Percentiles rank a stretch among this genome's conserved stretches.
Evolutionary conservation across 164 flowering plant genomes (phyloP).

Genomic region (Euptelea pleiosperma): DNA sequence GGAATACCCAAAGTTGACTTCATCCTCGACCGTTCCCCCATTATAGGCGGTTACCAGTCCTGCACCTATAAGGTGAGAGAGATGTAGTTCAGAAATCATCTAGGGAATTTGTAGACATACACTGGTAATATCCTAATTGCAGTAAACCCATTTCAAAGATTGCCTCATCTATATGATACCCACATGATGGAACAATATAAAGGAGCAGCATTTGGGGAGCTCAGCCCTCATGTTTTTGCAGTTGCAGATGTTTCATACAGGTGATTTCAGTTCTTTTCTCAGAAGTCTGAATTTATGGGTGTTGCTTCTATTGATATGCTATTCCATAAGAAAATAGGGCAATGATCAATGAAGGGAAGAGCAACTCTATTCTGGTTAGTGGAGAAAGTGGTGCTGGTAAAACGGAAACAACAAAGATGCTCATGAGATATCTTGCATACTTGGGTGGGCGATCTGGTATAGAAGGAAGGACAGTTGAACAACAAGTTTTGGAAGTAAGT

Average conservation of each 20-base stretch:
- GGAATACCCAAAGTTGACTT: too few relatives aligned
- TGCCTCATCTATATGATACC: constrained; percentile 95
- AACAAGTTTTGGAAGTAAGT: constrained; percentile 96
- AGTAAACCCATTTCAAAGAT: constrained; percentile 93
- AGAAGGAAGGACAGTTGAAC: constrained; percentile 99
- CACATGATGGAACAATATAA: constrained; percentile 99
- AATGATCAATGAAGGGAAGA: constrained; percentile 96
- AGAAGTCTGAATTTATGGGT: neutral
- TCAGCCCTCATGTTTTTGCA: constrained; percentile 99
- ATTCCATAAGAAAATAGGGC: constrained; percentile 48
- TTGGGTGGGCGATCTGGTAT: constrained; percentile 92
- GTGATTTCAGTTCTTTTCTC: constrained; percentile 31
- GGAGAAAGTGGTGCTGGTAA: constrained; percentile 99
- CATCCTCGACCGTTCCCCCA: too few relatives aligned
- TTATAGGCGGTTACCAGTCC: too few relatives aligned
- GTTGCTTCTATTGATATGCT: constrained; percentile 5
- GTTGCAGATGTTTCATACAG: constrained; percentile 96
- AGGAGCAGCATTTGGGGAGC: constrained; percentile 93
- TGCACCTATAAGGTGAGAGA: too few relatives aligned
- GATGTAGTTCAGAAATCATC: too few relatives aligned
- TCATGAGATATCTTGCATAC: constrained; percentile 95
- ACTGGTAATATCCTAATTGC: constrained; percentile 98
- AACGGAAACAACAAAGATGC: constrained; percentile 99
- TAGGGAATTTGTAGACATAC: constrained; percentile 84
- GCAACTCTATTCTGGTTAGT: constrained; percentile 97